Conservation (phyloP, 23 red algal species). For the Cyanidium caldarium region DNA sequence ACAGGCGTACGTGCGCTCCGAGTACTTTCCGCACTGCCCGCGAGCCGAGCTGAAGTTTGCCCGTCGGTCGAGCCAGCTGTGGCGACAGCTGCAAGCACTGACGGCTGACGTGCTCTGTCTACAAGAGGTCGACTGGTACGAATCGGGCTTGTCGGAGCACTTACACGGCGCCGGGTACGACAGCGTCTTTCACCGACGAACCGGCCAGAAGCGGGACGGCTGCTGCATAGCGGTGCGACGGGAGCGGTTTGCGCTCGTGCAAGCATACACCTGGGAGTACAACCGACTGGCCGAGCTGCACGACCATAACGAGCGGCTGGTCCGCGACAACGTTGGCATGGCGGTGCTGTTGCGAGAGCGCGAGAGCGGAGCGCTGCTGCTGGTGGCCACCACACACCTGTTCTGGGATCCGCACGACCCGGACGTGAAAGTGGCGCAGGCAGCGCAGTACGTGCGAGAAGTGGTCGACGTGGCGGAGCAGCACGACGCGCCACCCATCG, state of each 20-base stretch:
- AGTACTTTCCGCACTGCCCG: slow-evolving; percentile 10
- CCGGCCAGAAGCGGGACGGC: slow-evolving; percentile 7
- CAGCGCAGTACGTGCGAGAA: slow-evolving; percentile 2
- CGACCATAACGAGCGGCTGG: neutral
- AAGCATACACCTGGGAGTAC: neutral
- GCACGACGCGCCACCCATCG: neutral
- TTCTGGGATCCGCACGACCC: slow-evolving; percentile 11
- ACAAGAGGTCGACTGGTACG: slow-evolving; percentile 15
- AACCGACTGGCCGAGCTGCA: neutral
- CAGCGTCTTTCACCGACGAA: slow-evolving; percentile 4
- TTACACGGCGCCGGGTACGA: neutral
- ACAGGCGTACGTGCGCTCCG: neutral
- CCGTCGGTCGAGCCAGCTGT: neutral
- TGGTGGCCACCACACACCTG: slow-evolving; percentile 5
- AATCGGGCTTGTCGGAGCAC: neutral
- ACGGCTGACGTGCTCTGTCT: slow-evolving; percentile 8
- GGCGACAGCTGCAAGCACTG: neutral
- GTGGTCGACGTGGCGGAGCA: neutral
- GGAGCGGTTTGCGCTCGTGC: neutral
- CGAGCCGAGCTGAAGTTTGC: neutral
- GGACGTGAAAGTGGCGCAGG: slow-evolving; percentile 10
- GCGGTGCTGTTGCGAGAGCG: neutral
- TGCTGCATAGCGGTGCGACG: neutral
- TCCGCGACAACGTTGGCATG: slow-evolving; percentile 1
- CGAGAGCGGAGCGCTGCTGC: neutral